Percentiles rank a stretch among this genome's conserved stretches.
Conservation (phyloP, 1,284 basidiomycete species). For the Singerocomus inundabilis region DNA sequence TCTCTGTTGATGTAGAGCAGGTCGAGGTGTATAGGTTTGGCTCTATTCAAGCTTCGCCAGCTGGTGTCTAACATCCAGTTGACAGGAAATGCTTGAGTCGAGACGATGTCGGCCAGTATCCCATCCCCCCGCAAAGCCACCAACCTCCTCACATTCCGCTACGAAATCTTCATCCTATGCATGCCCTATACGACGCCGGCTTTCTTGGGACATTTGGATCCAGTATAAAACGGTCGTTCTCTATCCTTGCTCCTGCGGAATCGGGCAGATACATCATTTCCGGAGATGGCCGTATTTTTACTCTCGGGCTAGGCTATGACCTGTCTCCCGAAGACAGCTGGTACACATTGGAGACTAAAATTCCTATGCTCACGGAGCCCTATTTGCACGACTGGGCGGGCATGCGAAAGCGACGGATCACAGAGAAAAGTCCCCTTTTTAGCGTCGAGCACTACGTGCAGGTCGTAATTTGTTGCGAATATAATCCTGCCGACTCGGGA, state of each 20-base stretch:
- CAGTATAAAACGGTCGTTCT: conserved; percentile 43
- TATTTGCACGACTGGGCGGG: conserved; percentile 45
- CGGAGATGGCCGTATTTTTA: conserved; percentile 46
- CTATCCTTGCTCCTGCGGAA: conserved; percentile 48
- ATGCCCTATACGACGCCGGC: conserved; percentile 53
- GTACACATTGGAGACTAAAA: conserved; percentile 57
- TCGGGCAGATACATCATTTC: conserved; percentile 46
- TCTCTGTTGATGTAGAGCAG: conserved; percentile 58
- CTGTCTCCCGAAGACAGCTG: conserved; percentile 39
- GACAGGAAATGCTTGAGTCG: conserved; percentile 41
- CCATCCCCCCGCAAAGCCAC: conserved; percentile 48
- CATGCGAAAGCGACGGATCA: conserved; percentile 42
- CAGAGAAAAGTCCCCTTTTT: conserved; percentile 53
- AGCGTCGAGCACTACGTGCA: conserved; percentile 54
- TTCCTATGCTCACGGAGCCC: conserved; percentile 44
- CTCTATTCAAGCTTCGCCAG: conserved; percentile 1
- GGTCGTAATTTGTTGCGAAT: conserved; percentile 54
- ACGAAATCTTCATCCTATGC: conserved; percentile 49
- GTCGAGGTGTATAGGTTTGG: conserved; percentile 63
- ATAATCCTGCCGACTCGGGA: conserved; percentile 43
- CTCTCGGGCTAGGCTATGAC: conserved; percentile 1
- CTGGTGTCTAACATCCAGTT: conserved; percentile 7
- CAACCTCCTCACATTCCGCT: conserved; percentile 66
- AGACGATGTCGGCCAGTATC: conserved; percentile 46
- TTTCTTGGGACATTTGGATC: conserved; percentile 35